These are phyloP conservation scores for Candida nonsorbophila DNA, from an alignment of 805 yeast genomes.

Conservation along the genomic window DNA sequence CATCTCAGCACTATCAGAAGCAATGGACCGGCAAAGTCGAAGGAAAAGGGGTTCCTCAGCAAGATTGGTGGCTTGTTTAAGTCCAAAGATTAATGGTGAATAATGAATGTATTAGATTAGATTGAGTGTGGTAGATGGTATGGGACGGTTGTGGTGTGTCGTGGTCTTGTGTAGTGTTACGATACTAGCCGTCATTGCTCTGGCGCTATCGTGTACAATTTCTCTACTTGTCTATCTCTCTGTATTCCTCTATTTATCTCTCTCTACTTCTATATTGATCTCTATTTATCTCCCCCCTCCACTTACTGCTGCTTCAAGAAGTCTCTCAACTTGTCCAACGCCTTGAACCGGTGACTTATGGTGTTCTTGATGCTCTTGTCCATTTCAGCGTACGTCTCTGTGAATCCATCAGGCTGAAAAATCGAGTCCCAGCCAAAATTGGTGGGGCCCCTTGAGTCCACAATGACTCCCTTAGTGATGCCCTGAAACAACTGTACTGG, in stretches of 20 bases:
- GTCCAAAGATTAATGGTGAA: conserved; percentile 2
- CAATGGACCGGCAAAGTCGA: conserved; percentile 21
- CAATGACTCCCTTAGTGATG: conserved; percentile 73
- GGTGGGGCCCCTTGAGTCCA: conserved; percentile 68
- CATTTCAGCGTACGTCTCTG: conserved; percentile 81
- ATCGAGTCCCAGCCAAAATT: conserved; percentile 94
- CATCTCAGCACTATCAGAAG: conserved; percentile 32
- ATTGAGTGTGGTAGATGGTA: too few species aligned
- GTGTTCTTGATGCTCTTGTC: conserved; percentile 66
- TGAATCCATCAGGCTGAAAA: conserved; percentile 75
- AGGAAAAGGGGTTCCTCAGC: conserved; percentile 32
- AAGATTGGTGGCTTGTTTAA: conserved; percentile 43
- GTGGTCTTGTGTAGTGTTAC: too few species aligned
- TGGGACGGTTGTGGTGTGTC: too few species aligned
- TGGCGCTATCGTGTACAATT: too few species aligned
- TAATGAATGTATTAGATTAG: too few species aligned
- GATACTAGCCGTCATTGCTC: too few species aligned
- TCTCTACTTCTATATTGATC: too few species aligned
- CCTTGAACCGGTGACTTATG: conserved; percentile 84
- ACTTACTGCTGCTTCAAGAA: too few species aligned
- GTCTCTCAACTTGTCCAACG: conserved; percentile 65
- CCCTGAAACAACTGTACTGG: conserved; percentile 84
- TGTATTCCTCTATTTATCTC: too few species aligned
- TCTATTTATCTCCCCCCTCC: too few species aligned
- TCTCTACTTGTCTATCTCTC: too few species aligned